Evolutionary conservation across 805 yeast genomes (phyloP).

Genomic region (Priceomyces fermenticarens): DNA sequence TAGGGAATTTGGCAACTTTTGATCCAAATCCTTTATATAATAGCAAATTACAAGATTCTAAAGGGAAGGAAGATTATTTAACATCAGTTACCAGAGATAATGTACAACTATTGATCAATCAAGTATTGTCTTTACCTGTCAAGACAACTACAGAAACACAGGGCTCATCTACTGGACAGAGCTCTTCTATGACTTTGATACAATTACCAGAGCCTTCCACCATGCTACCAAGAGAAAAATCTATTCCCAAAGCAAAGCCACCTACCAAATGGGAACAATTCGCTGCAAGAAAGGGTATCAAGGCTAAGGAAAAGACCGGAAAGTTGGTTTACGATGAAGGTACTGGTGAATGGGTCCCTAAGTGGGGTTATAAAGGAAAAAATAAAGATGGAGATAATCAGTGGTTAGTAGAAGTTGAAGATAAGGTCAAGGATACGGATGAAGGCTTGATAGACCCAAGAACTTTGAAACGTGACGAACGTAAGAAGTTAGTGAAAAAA

Average conservation of each 20-base stretch:
- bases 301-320: constrained; percentile 85
- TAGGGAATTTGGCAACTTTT: constrained; percentile 87
- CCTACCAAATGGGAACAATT: constrained; percentile 96
- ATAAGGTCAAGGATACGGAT: constrained; percentile 50
- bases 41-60: constrained; percentile 51
- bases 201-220: constrained; percentile 82
- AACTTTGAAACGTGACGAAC: constrained; percentile 72
- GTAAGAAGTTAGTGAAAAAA: constrained; percentile 82
- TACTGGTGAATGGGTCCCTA: constrained; percentile 91
- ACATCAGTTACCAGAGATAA: constrained; percentile 79
- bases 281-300: constrained; percentile 93
- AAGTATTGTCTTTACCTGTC: constrained; percentile 83
- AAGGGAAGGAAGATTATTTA: constrained; percentile 61
- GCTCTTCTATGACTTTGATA: constrained; percentile 76
- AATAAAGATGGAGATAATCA: constrained; percentile 85
- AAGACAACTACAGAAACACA: constrained; percentile 78
- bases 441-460: constrained; percentile 84
- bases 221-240: constrained; percentile 88
- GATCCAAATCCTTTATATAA: constrained; percentile 84
- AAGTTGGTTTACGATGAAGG: constrained; percentile 89
- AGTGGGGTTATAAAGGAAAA: constrained; percentile 96
- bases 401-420: constrained; percentile 95
- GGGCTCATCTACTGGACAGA: constrained; percentile 56
- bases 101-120: constrained; percentile 87
- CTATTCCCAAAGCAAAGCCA: constrained; percentile 88